Evolutionary conservation across 1,139 yeast genomes (phyloP), one percentile per base, ranked within the genome.

Genomic region (Suhomyces yuchorum): DNA sequence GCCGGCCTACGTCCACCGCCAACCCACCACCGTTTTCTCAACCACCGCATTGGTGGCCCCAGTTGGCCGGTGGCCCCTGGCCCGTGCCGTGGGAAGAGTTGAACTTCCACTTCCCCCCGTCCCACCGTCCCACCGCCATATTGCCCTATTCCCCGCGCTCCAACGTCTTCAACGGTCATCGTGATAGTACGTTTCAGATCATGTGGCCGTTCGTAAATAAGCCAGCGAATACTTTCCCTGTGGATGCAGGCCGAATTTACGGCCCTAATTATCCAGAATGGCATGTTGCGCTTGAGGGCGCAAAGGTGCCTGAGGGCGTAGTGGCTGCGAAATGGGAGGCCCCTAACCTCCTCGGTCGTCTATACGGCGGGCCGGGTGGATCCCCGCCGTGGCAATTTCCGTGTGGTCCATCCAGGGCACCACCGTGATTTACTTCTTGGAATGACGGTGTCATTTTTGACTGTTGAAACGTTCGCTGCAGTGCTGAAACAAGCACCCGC

Each of bases 131-230:
- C 24, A 22, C 24, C 8, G 24, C 24, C 8, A 22, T 22, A 22
- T 11, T 19, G 8, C 36, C 23, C 5, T 17, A 18, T 37, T 23
- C 30, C 30, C 39, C 39, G 20, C 39, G 30, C 26, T 15, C 26
- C 30, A 40, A 40, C 37, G 40, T 26, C 40, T 42, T 20, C 40
- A 42, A 42, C 44, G 44, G 44, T 19, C 17, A 26, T 28, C 40
- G 26, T 23, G 32, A 22, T 30, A 20, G 22, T 17, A 24, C 5
- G 44, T 42, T 42, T 45, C 48, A 37, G 44, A 45, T 24, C 23
- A 37, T 30, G 35, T 37, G 30, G 48, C 44, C 28, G 19, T 34
- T 41, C 48, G 48, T 45, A 40, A 37, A 37, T 45, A 32, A n/a
- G 44, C 34, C 26, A 20, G 39, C 37, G 33, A 40, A 35, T 20